Evolutionary conservation across 2,329 filamentous ascomycete species (phyloP).

Genomic region (Cladobotryum protrusum): DNA sequence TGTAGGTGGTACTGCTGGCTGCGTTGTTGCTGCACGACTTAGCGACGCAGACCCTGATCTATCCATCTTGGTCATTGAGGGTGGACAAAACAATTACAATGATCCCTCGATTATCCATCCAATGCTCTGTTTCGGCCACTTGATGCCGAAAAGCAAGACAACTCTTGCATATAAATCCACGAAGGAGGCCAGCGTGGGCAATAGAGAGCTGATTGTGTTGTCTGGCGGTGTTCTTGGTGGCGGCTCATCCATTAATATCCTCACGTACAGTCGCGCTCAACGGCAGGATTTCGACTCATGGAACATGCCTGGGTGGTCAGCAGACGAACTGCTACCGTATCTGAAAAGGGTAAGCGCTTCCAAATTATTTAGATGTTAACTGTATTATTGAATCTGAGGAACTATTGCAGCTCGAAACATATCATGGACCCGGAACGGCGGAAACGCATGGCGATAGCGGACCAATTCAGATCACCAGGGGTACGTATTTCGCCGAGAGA

Average conservation of each 20-base stretch:
- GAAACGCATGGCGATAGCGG: conserved; percentile 42
- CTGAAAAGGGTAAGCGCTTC: conserved; percentile 12
- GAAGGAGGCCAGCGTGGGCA: conserved; percentile 12
- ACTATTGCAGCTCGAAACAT: conserved; percentile 18
- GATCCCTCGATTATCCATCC: conserved; percentile 15
- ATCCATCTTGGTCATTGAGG: conserved; percentile 17
- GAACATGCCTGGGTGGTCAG: conserved; percentile 16
- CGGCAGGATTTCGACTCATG: conserved; percentile 17
- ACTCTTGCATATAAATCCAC: conserved; percentile 15
- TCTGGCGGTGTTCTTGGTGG: conserved; percentile 18
- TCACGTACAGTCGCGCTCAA: conserved; percentile 19
- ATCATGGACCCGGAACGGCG: conserved; percentile 17
- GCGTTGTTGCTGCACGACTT: conserved; percentile 14
- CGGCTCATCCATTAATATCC: conserved; percentile 19
- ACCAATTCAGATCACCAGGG: conserved; percentile 45
- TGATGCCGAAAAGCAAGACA: conserved; percentile 13
- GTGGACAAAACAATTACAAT: conserved; percentile 16
- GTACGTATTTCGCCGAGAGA: conserved; percentile 33
- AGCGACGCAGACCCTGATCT: conserved; percentile 14
- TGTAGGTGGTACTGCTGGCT: conserved; percentile 14
- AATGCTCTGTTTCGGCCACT: conserved; percentile 11
- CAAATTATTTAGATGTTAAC: too few species aligned
- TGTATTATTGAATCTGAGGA: too few species aligned
- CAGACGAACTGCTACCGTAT: conserved; percentile 17
- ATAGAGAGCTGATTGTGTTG: conserved; percentile 12